Conservation (phyloP, 1,139 yeast species). For the Blastobotrys ciferrii region DNA sequence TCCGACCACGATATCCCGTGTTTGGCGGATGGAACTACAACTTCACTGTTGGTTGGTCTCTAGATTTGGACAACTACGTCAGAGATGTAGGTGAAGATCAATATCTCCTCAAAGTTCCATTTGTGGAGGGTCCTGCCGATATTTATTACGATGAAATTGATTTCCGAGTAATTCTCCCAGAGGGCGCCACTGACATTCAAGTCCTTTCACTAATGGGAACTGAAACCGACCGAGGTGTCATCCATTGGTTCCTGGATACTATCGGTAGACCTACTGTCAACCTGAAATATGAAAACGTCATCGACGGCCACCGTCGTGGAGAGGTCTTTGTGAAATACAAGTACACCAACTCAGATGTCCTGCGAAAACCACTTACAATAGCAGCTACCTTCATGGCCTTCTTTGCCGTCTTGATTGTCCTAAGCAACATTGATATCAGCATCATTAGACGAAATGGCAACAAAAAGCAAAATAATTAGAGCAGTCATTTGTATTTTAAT, state of each 20-base stretch:
- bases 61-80: slow-evolving; percentile 53
- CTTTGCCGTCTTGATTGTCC: slow-evolving; percentile 49
- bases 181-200: slow-evolving; percentile 68
- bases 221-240: slow-evolving; percentile 36
- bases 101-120: slow-evolving; percentile 65
- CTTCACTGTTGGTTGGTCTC: slow-evolving; percentile 91
- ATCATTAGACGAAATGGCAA: slow-evolving; percentile 1
- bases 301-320: slow-evolving; percentile 64
- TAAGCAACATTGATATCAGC: slow-evolving; percentile 43
- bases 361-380: slow-evolving; percentile 65
- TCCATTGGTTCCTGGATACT: slow-evolving; percentile 69
- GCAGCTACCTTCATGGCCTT: slow-evolving; percentile 63
- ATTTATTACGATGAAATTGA: slow-evolving; percentile 59
- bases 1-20: slow-evolving; percentile 87
- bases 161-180: slow-evolving; percentile 76
- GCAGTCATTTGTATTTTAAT: too few relatives aligned
- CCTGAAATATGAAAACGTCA: slow-evolving; percentile 57
- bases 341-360: slow-evolving; percentile 52
- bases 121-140: slow-evolving; percentile 70
- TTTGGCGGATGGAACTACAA: slow-evolving; percentile 97
- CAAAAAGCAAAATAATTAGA: background rate
- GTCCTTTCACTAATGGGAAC: slow-evolving; percentile 55
- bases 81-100: slow-evolving; percentile 45
- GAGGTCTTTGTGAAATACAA: slow-evolving; percentile 62
- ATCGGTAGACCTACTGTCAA: slow-evolving; percentile 81